Conservation (phyloP, 2,329 filamentous ascomycete genomes). For the Huntiella abstrusa region DNA sequence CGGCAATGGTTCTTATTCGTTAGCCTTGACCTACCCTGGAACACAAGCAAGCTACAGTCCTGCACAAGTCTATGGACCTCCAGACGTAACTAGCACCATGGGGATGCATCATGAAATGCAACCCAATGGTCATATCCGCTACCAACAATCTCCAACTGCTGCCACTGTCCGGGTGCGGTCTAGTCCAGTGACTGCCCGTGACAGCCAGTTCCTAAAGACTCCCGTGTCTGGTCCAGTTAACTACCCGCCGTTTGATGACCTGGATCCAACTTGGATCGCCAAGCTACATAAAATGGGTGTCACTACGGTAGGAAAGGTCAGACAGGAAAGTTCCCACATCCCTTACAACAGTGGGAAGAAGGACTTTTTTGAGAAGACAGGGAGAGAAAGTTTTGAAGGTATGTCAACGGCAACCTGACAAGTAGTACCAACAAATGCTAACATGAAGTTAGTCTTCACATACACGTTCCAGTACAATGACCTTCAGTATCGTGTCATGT, state of each 20-base stretch:
- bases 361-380: constrained; percentile 68
- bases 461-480: constrained; percentile 61
- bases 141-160: no score
- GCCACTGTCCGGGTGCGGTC: no score
- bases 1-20: no score
- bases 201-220: constrained; percentile 5
- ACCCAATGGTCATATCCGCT: no score
- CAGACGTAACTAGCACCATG: no score
- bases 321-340: constrained; percentile 51
- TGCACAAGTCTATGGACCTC: no score
- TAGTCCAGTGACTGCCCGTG: neutral
- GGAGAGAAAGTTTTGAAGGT: constrained; percentile 80
- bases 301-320: constrained; percentile 43
- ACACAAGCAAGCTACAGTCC: no score
- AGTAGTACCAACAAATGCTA: neutral
- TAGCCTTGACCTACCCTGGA: no score
- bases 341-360: constrained; percentile 94
- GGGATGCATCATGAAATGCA: no score
- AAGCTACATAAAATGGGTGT: constrained; percentile 47
- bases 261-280: constrained; percentile 35
- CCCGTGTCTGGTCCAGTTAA: constrained; percentile 41
- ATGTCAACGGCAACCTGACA: constrained; percentile 14
- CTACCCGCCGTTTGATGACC: constrained; percentile 53
- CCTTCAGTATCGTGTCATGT: constrained; percentile 61
- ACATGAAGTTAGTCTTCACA: constrained; percentile 44